These are phyloP conservation scores for Microcos paniculata DNA, from an alignment of 345 rosid genomes.

Conservation along the genomic window DNA sequence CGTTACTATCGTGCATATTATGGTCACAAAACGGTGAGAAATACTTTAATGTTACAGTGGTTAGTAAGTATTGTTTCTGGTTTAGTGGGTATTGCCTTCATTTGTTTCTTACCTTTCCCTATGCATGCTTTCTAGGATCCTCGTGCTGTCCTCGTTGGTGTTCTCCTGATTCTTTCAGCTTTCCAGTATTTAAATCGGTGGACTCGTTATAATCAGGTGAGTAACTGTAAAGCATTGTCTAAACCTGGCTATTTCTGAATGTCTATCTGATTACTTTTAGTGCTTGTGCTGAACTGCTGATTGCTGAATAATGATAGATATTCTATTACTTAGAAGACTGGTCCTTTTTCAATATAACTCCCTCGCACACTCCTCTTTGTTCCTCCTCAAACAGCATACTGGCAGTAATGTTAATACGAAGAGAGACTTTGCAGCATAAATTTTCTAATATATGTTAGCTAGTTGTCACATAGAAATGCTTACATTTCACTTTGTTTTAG, in stretches of 20 bases:
- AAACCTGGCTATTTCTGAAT: slow-evolving; percentile 5
- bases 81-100: background rate
- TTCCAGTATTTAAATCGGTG: slow-evolving; percentile 81
- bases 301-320: background rate
- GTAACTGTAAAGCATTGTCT: background rate
- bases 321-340: background rate
- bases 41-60: background rate
- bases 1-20: slow-evolving; percentile 87
- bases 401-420: background rate
- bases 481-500: background rate
- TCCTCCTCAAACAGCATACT: background rate
- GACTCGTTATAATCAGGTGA: slow-evolving; percentile 91
- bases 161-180: slow-evolving; percentile 76
- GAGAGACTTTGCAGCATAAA: background rate
- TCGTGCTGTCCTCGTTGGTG: slow-evolving; percentile 83
- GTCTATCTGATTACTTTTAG: background rate
- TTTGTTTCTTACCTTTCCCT: slow-evolving; percentile 2
- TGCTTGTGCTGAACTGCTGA: background rate
- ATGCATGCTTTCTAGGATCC: slow-evolving; percentile 65
- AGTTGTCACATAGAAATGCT: background rate
- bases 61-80: slow-evolving; percentile 13
- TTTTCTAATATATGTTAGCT: background rate
- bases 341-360: background rate
- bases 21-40: slow-evolving; percentile 91
- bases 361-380: background rate